Percentiles rank a stretch among this genome's conserved stretches.
Evolutionary conservation across 768 basidiomycete genomes (phyloP).

Genomic region (Mycena alexandri): DNA sequence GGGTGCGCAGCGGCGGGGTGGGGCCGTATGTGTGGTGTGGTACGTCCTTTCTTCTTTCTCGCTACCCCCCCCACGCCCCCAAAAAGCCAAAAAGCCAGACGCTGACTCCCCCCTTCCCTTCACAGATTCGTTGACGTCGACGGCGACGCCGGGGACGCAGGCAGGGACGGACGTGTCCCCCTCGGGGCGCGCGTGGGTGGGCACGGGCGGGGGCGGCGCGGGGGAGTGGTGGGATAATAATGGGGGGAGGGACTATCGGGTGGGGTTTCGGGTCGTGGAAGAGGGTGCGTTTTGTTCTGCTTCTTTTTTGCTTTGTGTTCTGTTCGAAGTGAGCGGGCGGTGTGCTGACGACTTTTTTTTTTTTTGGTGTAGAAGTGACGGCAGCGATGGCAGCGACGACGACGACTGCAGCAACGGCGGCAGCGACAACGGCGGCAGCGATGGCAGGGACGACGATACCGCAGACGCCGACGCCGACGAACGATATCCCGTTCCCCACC

Average conservation of each 20-base stretch:
- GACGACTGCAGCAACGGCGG: too few species aligned
- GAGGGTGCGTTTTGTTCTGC: background rate
- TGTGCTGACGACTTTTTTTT: background rate
- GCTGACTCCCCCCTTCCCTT: background rate
- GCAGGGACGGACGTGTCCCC: too few species aligned
- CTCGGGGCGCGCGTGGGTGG: slow-evolving; percentile 25
- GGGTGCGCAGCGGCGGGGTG: slow-evolving; percentile 25
- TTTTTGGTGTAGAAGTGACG: too few species aligned
- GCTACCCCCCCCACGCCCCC: background rate
- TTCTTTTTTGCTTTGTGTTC: too few species aligned
- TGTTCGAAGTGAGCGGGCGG: too few species aligned
- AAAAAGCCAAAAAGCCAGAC: too few species aligned
- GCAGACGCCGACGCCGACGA: background rate
- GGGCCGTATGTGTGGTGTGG: slow-evolving; percentile 37
- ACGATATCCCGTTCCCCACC: slow-evolving; percentile 21
- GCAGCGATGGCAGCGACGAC: too few species aligned
- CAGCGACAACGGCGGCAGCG: too few species aligned
- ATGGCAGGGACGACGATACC: background rate
- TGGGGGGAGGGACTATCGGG: slow-evolving; percentile 77
- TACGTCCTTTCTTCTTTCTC: slow-evolving; percentile 8
- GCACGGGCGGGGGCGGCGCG: slow-evolving; percentile 29
- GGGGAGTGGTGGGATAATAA: slow-evolving; percentile 98
- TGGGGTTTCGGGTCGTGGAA: slow-evolving; percentile 66
- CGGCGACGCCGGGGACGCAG: too few species aligned
- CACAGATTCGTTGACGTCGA: too few species aligned